Evolutionary conservation across 2,329 filamentous ascomycete genomes (phyloP), one percentile per base, ranked within the genome.

Genomic region (Colletotrichum destructivum): DNA sequence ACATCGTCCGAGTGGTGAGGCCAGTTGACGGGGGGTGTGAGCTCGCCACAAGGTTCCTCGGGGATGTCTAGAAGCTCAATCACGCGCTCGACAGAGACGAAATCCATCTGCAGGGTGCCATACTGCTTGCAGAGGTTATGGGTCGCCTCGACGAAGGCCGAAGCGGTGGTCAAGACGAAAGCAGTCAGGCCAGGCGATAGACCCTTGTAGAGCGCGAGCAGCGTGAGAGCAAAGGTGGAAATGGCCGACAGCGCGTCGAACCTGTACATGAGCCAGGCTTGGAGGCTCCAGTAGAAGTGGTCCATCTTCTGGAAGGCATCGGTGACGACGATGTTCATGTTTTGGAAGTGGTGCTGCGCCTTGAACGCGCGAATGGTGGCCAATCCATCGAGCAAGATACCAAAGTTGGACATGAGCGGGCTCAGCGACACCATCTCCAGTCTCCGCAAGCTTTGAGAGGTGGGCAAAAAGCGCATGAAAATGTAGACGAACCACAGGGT

Each of bases 301-400:
- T 98, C 95, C 88, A 97, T 96, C 79, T 94, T 94, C 80, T 98
- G 95, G 78, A 98, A 98, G 21, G 91, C 91, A 78, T 98, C 95
- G 0, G 95, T 94, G 0, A 95, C 94, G 2, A 88, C 84, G 44
- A 98, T 92, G 63, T 97, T 94, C 62, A 91, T 89, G 73, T 91
- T 88, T 78, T 97, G 94, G 77, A 98, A 98, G 63, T 93, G 91
- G 4, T 88, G 84, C 75, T 97, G 92, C 0, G 92, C 94, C 60
- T 88, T 90, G 79, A 97, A 96, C 0, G 95, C 94, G 54, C 94
- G 90, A 26, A 98, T 94, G 0, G 95, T 98, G 0, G 93, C 94
- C 11, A 98, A 84, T 0, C 95, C 95, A 72, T 97, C 93, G 2
- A 97, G 87, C 52, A 98, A 88, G 31, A 95, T 94, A 31, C 95